Conservation (phyloP, 192 early-diverging fungal species). For the Podila horticola region DNA sequence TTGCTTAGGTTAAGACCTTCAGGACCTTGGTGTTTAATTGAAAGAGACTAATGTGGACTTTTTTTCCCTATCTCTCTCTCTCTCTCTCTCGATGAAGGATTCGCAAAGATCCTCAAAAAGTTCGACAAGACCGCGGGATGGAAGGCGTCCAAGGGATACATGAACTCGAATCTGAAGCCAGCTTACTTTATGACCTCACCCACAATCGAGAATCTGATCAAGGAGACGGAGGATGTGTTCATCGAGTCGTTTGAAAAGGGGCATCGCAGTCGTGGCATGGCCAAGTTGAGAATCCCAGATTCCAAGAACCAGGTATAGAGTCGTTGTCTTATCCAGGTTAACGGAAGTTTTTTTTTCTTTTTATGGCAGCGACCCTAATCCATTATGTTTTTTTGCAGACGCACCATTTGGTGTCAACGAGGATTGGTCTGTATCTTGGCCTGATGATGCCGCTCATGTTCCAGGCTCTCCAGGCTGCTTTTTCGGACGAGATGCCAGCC, state of each 20-base stretch:
- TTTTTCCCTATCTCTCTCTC: no score
- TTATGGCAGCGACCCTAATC: background rate
- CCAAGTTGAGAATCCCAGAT: constrained; percentile 69
- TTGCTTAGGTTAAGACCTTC: no score
- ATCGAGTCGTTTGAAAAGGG: constrained; percentile 73
- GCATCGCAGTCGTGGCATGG: constrained; percentile 70
- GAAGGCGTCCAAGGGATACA: constrained; percentile 26
- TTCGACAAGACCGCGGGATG: constrained; percentile 72
- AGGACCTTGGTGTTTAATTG: no score
- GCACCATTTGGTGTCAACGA: constrained; percentile 59
- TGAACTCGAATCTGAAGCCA: constrained; percentile 20
- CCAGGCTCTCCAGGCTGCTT: constrained; percentile 54
- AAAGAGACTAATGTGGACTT: background rate
- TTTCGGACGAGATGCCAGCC: constrained; percentile 24
- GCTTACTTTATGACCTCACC: constrained; percentile 68
- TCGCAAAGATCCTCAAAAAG: constrained; percentile 81
- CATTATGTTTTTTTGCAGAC: constrained; percentile 4
- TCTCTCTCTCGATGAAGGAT: constrained; percentile 63
- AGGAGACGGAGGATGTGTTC: constrained; percentile 76
- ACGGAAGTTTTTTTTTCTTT: background rate
- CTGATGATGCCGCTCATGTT: constrained; percentile 61
- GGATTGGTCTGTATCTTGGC: constrained; percentile 74
- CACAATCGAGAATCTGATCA: constrained; percentile 63
- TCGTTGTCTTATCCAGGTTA: background rate
- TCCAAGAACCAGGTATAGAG: constrained; percentile 36